Evolutionary conservation across 306 rosid species (phyloP), one percentile per base, ranked within the genome.

Genomic region (Cicer arietinum): DNA sequence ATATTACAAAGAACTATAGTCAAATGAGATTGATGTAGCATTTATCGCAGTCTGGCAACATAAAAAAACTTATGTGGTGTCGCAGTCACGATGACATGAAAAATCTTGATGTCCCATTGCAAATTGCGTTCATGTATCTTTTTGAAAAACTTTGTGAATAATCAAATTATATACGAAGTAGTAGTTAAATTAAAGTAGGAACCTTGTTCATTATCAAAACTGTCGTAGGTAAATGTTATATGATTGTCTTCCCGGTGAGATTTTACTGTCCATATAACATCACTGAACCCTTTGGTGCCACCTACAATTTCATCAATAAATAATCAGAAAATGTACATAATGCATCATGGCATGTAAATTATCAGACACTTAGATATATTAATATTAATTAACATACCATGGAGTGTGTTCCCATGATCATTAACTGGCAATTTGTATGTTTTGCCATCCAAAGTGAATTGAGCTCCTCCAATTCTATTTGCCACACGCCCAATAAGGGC

Each of bases 171-270:
- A 51, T 54, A 54, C 6, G 7, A 11, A 9, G 0, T 0, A 63
- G 2, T 3, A 47, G 5, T 57, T 57, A 57, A 57, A 13, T 8
- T 8, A 10, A 53, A 10, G 4, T 14, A 51, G 0, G 1, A 73
- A 90, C 97, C 97, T 83, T 91, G 45, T 59, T 91, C 95, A 1
- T 85, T 87, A 35, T 91, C 92, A 39, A 3, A 53, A 69, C 89
- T 89, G 65, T 60, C 10, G 63, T 91, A 84, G 51, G 75, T 71
- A 63, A 91, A 88, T 40, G 86, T 86, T 47, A 89, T 81, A 40
- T 84, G 85, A 43, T 86, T 84, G 7, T 86, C 84, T 56, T 56
- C 37, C 0, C 2, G 18, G 82, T 91, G 60, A 25, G 72, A 42
- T 14, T 63, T 22, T 48, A 86, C 83, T 3, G 70, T 83, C 97